Evolutionary conservation across 495 filamentous ascomycete genomes (phyloP).

Genomic region (Cladorrhinum samala): DNA sequence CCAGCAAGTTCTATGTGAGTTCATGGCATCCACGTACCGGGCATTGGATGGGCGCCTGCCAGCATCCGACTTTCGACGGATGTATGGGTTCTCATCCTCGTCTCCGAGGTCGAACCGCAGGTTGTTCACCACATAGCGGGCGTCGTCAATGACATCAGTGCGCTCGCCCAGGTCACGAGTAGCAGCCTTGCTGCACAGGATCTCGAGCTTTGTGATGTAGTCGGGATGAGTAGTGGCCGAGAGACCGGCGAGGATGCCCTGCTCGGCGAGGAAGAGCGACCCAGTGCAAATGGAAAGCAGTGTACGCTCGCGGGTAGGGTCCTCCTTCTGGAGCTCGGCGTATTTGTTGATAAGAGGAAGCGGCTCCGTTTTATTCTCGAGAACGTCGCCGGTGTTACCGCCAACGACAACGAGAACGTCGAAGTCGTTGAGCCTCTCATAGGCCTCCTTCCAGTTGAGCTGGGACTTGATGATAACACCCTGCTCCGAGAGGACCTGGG

Average conservation of each 20-base stretch:
- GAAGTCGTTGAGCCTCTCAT: conserved; percentile 58
- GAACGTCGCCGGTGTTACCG: conserved; percentile 46
- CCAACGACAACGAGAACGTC: conserved; percentile 68
- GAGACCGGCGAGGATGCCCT: conserved; percentile 65
- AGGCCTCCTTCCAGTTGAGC: conserved; percentile 58
- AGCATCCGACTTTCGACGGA: conserved; percentile 58
- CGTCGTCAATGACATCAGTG: conserved; percentile 65
- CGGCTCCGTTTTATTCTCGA: conserved; percentile 56
- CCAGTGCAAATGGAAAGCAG: conserved; percentile 73
- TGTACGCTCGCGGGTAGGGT: conserved; percentile 64
- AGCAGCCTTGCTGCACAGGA: conserved; percentile 59
- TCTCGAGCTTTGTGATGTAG: conserved; percentile 58
- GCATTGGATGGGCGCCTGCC: conserved; percentile 55
- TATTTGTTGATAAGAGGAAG: conserved; percentile 58
- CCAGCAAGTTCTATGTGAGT: background rate
- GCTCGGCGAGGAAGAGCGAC: conserved; percentile 61
- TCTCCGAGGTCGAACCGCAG: conserved; percentile 68
- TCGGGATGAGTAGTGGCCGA: conserved; percentile 66
- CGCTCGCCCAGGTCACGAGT: conserved; percentile 51
- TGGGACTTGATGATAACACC: conserved; percentile 72
- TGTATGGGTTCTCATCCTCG: conserved; percentile 68
- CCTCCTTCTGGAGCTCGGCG: conserved; percentile 58
- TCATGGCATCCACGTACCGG: conserved; percentile 35
- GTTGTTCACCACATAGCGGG: conserved; percentile 76
- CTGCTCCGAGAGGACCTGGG: conserved; percentile 57